Percentiles rank a stretch among this genome's conserved stretches.
Conservation (phyloP, 352 stramenopile genomes). For the Globisporangium paddicum region DNA sequence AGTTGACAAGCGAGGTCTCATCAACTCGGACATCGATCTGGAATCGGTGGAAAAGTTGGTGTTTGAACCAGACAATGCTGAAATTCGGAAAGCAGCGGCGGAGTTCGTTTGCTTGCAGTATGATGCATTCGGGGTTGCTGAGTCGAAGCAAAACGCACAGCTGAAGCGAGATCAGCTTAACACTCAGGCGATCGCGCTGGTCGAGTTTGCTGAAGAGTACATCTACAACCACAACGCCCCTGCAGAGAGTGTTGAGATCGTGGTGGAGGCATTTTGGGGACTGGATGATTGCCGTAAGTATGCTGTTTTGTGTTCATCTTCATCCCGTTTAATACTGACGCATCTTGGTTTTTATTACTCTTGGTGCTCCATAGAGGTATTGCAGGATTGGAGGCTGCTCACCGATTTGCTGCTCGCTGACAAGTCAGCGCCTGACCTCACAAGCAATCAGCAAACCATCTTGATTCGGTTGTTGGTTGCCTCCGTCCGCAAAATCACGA, state of each 20-base stretch:
- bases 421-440: conserved; percentile 77
- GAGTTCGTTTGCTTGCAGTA: conserved; percentile 89
- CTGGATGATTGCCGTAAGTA: conserved; percentile 83
- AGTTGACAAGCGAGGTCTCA: conserved; percentile 77
- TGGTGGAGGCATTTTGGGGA: conserved; percentile 84
- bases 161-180: conserved; percentile 82
- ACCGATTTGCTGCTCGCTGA: conserved; percentile 72
- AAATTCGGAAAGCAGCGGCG: conserved; percentile 74
- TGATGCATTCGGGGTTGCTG: conserved; percentile 79
- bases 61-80: conserved; percentile 62
- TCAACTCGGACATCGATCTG: conserved; percentile 74
- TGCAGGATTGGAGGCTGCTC: conserved; percentile 77
- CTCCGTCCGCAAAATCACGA: conserved; percentile 56
- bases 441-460: conserved; percentile 75
- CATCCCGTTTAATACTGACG: neutral
- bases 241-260: conserved; percentile 52
- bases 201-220: conserved; percentile 88
- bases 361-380: conserved; percentile 51
- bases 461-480: conserved; percentile 69
- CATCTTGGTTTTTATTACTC: conserved; percentile 9
- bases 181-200: conserved; percentile 82
- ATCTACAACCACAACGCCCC: conserved; percentile 64
- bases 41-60: conserved; percentile 76
- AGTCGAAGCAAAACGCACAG: conserved; percentile 51
- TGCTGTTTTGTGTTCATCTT: neutral